These are phyloP conservation scores for Chrysanthemum lavandulifolium DNA, from an alignment of 129 eudicot genomes.

Conservation along the genomic window DNA sequence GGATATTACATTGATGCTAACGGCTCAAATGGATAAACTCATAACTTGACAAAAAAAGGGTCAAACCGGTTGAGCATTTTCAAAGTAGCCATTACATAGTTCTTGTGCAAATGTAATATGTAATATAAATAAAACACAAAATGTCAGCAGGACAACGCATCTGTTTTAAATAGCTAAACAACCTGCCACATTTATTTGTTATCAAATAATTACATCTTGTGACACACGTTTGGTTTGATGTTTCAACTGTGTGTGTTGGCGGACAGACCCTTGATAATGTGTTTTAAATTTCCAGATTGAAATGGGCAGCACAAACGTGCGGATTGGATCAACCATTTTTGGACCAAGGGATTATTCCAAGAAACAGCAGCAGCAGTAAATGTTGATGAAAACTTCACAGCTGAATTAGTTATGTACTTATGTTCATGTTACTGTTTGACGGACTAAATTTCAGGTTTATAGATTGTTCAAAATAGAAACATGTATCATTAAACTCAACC, in stretches of 20 bases:
- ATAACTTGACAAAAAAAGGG: background rate
- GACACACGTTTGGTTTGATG: background rate
- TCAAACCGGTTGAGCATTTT: background rate
- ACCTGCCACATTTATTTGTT: too few relatives aligned
- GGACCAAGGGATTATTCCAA: conserved; percentile 86
- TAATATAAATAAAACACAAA: too few relatives aligned
- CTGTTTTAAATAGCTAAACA: too few relatives aligned
- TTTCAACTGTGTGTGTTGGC: background rate
- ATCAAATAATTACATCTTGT: background rate
- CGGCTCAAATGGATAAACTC: background rate
- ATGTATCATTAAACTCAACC: too few relatives aligned
- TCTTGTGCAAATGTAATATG: too few relatives aligned
- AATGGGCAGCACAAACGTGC: conserved; percentile 91
- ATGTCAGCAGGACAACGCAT: too few relatives aligned
- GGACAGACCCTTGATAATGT: background rate
- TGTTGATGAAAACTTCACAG: background rate
- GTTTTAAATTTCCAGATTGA: conserved; percentile 57
- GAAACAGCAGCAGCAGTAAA: conserved; percentile 32
- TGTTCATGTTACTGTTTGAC: background rate
- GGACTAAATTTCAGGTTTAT: background rate
- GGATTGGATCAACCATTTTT: conserved; percentile 93
- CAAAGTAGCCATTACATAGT: background rate
- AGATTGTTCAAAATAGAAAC: too few relatives aligned
- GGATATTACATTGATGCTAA: conserved; percentile 1
- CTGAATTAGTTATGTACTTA: background rate